Conservation (phyloP, 2,329 filamentous ascomycete genomes). For the Metarhizium album region DNA sequence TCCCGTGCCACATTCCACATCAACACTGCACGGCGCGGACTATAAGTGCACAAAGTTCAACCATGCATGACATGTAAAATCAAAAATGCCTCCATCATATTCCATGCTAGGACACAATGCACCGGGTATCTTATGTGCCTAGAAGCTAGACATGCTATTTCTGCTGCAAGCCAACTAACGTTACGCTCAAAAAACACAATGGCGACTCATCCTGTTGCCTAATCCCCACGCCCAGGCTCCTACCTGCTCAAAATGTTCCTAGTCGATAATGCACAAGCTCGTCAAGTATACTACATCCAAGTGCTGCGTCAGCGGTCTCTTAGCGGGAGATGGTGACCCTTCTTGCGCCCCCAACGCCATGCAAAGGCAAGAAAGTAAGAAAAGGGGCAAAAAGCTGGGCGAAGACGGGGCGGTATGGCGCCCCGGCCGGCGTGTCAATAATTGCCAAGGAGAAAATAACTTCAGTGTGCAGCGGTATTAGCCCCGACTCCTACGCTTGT, state of each 20-base stretch:
- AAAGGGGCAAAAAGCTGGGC: neutral
- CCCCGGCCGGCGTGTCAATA: neutral
- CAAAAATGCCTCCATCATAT: neutral
- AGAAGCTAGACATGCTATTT: neutral
- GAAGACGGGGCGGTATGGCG: neutral
- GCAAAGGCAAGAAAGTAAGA: neutral
- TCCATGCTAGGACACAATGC: neutral
- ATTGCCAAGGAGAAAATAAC: neutral
- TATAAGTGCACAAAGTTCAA: too few relatives aligned
- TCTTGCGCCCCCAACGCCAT: conserved; percentile 6
- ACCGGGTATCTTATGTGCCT: neutral
- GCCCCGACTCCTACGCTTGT: conserved; percentile 40
- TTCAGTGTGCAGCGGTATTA: conserved; percentile 12
- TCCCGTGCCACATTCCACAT: too few relatives aligned
- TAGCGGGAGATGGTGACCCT: neutral
- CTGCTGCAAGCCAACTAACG: neutral
- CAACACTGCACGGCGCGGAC: too few relatives aligned
- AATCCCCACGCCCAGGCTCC: neutral
- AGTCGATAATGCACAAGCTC: neutral
- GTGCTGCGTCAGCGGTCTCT: neutral
- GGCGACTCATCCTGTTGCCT: neutral
- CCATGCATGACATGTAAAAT: neutral
- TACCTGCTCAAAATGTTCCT: neutral
- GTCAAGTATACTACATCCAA: neutral
- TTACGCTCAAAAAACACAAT: neutral